Base-by-base conservation (phyloP, 2,329 filamentous ascomycete species). In the Aspergillus fijiensis region DNA sequence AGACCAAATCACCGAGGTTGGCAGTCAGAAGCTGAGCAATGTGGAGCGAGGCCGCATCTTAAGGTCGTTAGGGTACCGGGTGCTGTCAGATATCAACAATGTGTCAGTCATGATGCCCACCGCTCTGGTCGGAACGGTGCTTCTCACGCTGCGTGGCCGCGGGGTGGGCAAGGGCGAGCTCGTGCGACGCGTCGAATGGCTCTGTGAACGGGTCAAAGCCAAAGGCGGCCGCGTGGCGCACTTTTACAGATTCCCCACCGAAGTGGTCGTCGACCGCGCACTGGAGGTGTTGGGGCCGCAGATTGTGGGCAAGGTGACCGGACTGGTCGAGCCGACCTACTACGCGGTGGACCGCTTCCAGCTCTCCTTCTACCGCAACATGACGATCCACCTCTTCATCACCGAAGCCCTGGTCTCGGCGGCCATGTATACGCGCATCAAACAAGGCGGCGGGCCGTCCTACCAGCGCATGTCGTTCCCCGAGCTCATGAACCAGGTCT, bases 71-170 rank as follows among this genome's bases (percentile, higher is more conserved):
- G 95, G 95, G 1, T 99, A 97, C 78, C 90, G 91, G 68, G 92
- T 98, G 0, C 82, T 99, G 2, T 89, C 90, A 0, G 91, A 99
- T 69, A 99, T 99, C 78, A 99, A 99, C 72, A 87, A 89, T 35
- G 94, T 96, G 2, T 96, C 93, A 0, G 95, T 99, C 0, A 92
- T 99, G 51, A 99, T 99, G 95, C 95, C 95, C 0, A 98, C 95
- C 0, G 94, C 95, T 0, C 82, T 99, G 49, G 96, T 99, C 27
- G 95, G 95, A 5, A 99, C 95, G 0, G 91, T 98, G 0, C 82
- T 99, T 0, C 81, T 99, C 14, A 99, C 95, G 0, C 84, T 99
- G 4, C 86, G 95, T 70, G 95, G 95, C 0, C 88, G 95, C 52
- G 95, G 95, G 21, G 93, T 98, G 0, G 94, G 95, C 25, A 92